Conservation (phyloP, 495 filamentous ascomycete species). For the Aspergillus indologenus region DNA sequence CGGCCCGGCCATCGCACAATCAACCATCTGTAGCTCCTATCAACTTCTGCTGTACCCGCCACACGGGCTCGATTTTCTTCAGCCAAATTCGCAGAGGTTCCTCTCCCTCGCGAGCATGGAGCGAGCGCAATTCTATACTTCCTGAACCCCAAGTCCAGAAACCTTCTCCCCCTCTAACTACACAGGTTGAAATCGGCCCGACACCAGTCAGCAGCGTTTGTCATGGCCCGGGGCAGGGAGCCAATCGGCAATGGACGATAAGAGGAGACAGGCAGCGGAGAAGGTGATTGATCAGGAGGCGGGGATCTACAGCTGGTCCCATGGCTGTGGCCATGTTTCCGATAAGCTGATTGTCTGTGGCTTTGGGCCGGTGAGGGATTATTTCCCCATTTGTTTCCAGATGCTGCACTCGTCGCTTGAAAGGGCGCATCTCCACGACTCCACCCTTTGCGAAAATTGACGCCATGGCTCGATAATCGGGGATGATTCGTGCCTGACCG, state of each 20-base stretch:
- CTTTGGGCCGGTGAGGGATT: slow-evolving; percentile 3
- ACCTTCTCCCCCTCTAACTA: background rate
- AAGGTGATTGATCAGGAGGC: background rate
- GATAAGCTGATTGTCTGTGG: background rate
- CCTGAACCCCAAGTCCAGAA: background rate
- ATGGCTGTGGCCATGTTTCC: background rate
- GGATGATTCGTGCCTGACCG: background rate
- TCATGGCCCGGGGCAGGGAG: slow-evolving; percentile 21
- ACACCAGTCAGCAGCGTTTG: slow-evolving; percentile 39
- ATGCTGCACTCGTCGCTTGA: background rate
- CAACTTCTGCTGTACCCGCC: background rate
- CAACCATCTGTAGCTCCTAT: no score
- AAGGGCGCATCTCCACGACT: background rate
- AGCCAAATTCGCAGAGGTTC: background rate
- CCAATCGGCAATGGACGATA: slow-evolving; percentile 37
- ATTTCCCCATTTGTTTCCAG: background rate
- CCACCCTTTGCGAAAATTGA: background rate
- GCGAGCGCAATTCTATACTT: background rate
- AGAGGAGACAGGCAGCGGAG: slow-evolving; percentile 17
- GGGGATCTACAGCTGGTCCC: background rate
- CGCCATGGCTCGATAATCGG: background rate
- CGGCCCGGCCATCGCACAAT: background rate
- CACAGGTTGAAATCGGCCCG: slow-evolving; percentile 7
- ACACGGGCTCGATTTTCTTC: background rate
- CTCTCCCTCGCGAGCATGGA: background rate